phyloP scores from a whole-genome alignment of 2,329 filamentous ascomycete species.

The Amesomyces nigricolor region DNA sequence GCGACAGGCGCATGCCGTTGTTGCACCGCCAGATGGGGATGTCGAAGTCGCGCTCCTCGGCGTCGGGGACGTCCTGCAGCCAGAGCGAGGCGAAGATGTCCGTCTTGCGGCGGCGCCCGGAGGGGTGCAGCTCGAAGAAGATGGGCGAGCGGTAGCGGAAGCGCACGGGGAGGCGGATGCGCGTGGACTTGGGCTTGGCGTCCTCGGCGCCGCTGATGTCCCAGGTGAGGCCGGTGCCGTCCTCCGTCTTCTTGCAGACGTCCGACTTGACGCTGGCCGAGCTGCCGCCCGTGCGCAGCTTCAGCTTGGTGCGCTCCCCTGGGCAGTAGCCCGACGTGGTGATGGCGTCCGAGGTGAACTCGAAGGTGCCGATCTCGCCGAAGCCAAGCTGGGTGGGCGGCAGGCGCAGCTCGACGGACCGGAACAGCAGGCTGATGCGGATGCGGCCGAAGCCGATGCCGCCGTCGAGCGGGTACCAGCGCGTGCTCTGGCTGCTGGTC shows the following conservation, averaged over 20 bases:
- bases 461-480: slow-evolving; percentile 95
- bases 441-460: slow-evolving; percentile 88
- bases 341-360: slow-evolving; percentile 70
- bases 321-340: slow-evolving; percentile 57
- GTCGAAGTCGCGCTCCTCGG: slow-evolving; percentile 69
- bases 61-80: slow-evolving; percentile 79
- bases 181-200: slow-evolving; percentile 9
- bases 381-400: slow-evolving; percentile 80
- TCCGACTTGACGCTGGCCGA: slow-evolving; percentile 62
- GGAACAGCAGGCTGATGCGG: slow-evolving; percentile 83
- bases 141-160: slow-evolving; percentile 86
- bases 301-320: slow-evolving; percentile 65
- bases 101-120: slow-evolving; percentile 58
- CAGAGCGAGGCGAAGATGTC: slow-evolving; percentile 77
- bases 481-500: slow-evolving; percentile 75
- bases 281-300: slow-evolving; percentile 78
- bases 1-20: slow-evolving; percentile 68
- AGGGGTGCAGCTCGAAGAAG: slow-evolving; percentile 75
- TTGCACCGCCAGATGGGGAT: slow-evolving; percentile 88
- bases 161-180: slow-evolving; percentile 74
- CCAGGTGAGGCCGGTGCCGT: slow-evolving; percentile 48
- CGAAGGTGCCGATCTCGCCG: slow-evolving; percentile 89
- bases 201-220: slow-evolving; percentile 41
- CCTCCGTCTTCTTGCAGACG: slow-evolving; percentile 53
- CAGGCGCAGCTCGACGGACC: slow-evolving; percentile 77